Base-by-base conservation (phyloP, 78 protist species). In the Dictyostelium citrinum region DNA sequence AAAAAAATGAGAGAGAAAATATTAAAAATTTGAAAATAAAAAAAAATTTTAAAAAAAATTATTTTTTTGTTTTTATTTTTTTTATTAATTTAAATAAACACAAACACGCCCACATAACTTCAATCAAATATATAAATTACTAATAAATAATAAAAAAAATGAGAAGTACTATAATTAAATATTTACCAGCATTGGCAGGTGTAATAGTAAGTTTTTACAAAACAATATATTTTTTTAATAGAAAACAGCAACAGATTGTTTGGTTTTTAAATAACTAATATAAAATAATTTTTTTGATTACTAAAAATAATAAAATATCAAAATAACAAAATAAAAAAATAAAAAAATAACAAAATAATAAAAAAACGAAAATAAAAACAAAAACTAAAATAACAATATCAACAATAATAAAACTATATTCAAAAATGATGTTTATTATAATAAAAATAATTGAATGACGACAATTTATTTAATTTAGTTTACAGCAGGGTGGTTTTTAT, bases 401-500 rank as follows among this genome's bases (percentile, higher is more conserved):
- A 39, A 39, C 43, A 39, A 20, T 55, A 55, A 55, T 16, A 55
- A 0, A 51, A 51, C 64, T 20, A 58, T 11, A 20, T 7, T 43
- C 2, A 43, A 43, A 7, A 43, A 74, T 74, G 2, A 74, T 68
- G 5, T 5, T 16, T 29, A 31, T 31, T 7, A 31, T 31, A 31
- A 31, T 68, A 24, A n/a, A n/a, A n/a, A 67, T n/a, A 33, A 67
- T 67, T 2, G 9, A 6, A 29, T 5, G 0, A 12, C 20, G 14
- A 5, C 0, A 43, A 49, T 72, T 51, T 55, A 35, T 22, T 24
- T 45, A 11, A 45, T 45, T 12, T 77, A 86, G 92, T 86, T 88
- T 88, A 71, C 85, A 37, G 76, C 71, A 27, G 93, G 71, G 1
- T 88, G 93, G 93, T 88, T 88, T 72, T 20, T 88, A 12, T 78